Percentiles rank a stretch among this genome's conserved stretches.
phyloP scores from a whole-genome alignment of 2,329 filamentous ascomycete species.

The Amylocarpus encephaloides region DNA sequence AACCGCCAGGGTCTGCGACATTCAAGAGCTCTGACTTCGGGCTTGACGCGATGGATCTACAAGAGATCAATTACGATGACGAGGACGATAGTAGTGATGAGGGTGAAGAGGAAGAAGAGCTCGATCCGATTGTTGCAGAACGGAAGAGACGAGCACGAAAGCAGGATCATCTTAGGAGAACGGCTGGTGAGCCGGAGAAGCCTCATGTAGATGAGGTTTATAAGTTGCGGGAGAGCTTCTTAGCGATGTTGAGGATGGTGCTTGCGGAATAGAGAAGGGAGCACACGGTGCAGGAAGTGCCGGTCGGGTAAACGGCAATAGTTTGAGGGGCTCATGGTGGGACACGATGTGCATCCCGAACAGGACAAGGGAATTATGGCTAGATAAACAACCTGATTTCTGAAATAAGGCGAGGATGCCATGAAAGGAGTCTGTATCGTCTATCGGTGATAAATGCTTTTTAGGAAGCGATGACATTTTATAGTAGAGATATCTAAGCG shows the following conservation, averaged over 20 bases:
- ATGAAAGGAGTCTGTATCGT: too few species aligned
- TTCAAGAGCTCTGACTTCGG: conserved; percentile 88
- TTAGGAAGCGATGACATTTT: too few species aligned
- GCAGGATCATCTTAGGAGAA: conserved; percentile 73
- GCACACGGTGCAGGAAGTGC: too few species aligned
- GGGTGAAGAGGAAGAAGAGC: conserved; percentile 67
- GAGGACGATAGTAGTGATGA: conserved; percentile 55
- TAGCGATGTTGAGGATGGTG: conserved; percentile 74
- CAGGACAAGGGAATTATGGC: too few species aligned
- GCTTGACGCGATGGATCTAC: conserved; percentile 75
- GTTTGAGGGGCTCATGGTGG: too few species aligned
- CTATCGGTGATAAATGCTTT: too few species aligned
- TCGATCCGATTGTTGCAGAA: conserved; percentile 85
- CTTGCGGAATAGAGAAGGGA: conserved; percentile 57
- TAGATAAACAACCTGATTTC: too few species aligned
- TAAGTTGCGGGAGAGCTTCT: conserved; percentile 73
- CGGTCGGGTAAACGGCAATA: too few species aligned
- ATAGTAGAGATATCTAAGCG: too few species aligned
- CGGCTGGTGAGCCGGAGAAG: conserved; percentile 78
- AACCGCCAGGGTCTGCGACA: conserved; percentile 43
- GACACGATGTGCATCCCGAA: too few species aligned
- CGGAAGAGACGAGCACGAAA: conserved; percentile 67
- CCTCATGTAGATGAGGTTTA: conserved; percentile 72
- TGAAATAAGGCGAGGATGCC: too few species aligned
- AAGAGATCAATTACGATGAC: conserved; percentile 76